Evolutionary conservation across 1,139 yeast genomes (phyloP), one percentile per base, ranked within the genome.

Genomic region (Sugiyamaella castrensis): DNA sequence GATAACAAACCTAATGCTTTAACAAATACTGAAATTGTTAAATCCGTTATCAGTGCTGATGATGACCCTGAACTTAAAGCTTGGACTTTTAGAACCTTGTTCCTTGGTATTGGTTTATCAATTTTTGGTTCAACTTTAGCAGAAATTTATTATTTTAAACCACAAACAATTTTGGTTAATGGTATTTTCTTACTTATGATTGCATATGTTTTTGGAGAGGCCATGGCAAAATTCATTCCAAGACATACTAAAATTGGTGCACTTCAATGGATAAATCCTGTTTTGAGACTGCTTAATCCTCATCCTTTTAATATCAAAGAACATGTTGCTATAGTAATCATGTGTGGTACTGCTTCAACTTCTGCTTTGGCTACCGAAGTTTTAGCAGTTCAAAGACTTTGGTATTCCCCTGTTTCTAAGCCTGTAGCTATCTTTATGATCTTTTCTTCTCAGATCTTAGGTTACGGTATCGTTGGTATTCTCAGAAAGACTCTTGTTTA

Each of bases 291-390:
- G 31, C 34, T 77, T 47, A 79, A 79, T 64, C 83, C 84, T 1
- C 80, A 80, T 46, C 62, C 77, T 9, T 79, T 79, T 67, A 79
- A 75, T 61, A 65, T 76, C 56, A 81, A 81, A 60, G 84, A 79
- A 61, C 84, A 79, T 60, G 70, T 81, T 12, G 64, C 78, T 46
- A 72, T 79, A 53, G 74, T 79, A 15, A 73, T 78, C 50, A 77
- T 77, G 79, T 60, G 72, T 11, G 71, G 72, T 48, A 72, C 76
- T 8, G 69, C 81, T 8, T 74, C 77, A 50, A 80, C 81, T 62
- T 71, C 79, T 46, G 80, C 82, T 42, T 78, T 79, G 58, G 81
- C 80, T 28, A 75, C 81, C 19, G 81, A 76, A 63, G 77, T 80
- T 52, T 69, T 80, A 52, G 69, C 78, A 47, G 78, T 80, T 11